phyloP scores from a whole-genome alignment of 345 rosid genomes.

The Bruguiera sexangula region DNA sequence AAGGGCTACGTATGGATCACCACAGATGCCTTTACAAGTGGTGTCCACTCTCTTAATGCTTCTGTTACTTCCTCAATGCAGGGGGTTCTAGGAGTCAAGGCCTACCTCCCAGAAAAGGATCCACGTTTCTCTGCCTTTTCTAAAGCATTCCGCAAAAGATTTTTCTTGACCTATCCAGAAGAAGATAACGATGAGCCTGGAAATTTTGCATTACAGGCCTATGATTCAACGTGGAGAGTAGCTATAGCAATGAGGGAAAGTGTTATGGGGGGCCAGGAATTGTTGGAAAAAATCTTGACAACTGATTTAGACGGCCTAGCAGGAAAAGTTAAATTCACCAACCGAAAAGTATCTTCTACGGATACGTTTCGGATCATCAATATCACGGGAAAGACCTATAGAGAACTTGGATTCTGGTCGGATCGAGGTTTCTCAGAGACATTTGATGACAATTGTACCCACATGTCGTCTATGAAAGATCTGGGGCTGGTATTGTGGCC shows the following conservation, averaged over 20 bases:
- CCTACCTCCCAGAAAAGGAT: neutral
- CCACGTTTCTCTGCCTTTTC: conserved; percentile 7
- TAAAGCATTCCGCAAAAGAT: conserved; percentile 13
- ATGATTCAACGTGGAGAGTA: conserved; percentile 20
- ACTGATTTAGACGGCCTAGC: conserved; percentile 18
- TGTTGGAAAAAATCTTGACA: conserved; percentile 1
- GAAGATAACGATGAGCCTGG: conserved; percentile 24
- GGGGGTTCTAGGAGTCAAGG: conserved; percentile 30
- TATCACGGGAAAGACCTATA: conserved; percentile 16
- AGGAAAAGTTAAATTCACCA: conserved; percentile 16
- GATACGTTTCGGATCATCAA: conserved; percentile 20
- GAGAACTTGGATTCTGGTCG: conserved; percentile 32
- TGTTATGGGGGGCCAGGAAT: neutral
- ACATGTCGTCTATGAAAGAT: conserved; percentile 12
- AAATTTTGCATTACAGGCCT: conserved; percentile 20
- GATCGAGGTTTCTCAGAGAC: conserved; percentile 19
- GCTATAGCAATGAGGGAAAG: conserved; percentile 15
- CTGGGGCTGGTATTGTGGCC: conserved; percentile 30
- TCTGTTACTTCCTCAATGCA: conserved; percentile 21
- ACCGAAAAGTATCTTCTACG: conserved; percentile 6
- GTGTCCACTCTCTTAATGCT: conserved; percentile 12
- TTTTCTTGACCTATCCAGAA: conserved; percentile 13
- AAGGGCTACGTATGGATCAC: conserved; percentile 36
- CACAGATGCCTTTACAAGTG: conserved; percentile 24
- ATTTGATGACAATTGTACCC: neutral